phyloP scores from a whole-genome alignment of 2,329 filamentous ascomycete genomes.

The Blumeria hordei region DNA sequence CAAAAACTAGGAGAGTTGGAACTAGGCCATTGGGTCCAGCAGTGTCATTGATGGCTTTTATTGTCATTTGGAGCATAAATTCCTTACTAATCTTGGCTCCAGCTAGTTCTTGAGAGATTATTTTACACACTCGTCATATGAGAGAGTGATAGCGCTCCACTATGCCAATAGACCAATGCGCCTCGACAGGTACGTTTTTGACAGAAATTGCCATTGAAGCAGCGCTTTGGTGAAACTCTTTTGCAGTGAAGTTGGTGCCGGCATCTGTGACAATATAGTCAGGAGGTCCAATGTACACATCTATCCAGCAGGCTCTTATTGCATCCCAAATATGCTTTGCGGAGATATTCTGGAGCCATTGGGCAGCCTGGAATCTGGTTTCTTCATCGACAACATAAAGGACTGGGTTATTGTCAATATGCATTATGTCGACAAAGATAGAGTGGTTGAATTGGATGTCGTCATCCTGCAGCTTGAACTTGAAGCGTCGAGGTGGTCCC shows the following conservation, averaged over 20 bases:
- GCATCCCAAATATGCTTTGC: neutral
- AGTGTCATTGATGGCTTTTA: neutral
- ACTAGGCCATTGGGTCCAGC: neutral
- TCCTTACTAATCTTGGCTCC: neutral
- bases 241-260: neutral
- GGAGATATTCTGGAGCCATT: neutral
- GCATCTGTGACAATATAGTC: neutral
- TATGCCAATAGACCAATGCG: neutral
- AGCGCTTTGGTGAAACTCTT: neutral
- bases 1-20: neutral
- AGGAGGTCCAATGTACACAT: neutral
- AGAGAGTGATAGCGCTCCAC: neutral
- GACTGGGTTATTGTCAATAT: neutral
- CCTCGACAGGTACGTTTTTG: neutral
- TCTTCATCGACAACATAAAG: neutral
- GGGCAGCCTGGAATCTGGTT: neutral
- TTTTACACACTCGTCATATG: neutral
- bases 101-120: neutral
- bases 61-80: neutral
- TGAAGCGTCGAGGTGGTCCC: neutral
- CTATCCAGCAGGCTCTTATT: neutral
- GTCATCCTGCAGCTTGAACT: neutral
- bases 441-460: neutral
- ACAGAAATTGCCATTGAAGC: neutral
- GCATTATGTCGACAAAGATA: neutral